A percentile compares a stretch with the other conserved stretches of the same genome.
These are phyloP conservation scores for Clarireedia hainanense DNA, from an alignment of 2,329 filamentous ascomycete genomes.

Conservation along the genomic window DNA sequence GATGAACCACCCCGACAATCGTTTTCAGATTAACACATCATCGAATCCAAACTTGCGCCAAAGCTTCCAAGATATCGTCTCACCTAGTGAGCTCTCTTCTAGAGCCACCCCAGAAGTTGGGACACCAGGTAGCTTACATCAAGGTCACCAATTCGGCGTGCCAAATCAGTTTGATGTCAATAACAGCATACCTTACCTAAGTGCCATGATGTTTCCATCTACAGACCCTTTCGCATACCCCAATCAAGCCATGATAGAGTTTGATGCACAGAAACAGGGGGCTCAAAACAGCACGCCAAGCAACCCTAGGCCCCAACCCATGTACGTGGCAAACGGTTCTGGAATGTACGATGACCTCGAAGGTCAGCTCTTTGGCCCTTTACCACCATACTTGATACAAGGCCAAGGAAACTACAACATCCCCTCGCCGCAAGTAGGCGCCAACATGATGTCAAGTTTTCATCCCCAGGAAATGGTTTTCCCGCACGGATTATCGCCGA, in stretches of 20 bases:
- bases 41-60: slow-evolving; percentile 25
- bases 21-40: slow-evolving; percentile 18
- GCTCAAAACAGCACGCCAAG: slow-evolving; percentile 8
- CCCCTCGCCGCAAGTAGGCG: slow-evolving; percentile 5
- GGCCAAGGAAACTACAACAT: slow-evolving; percentile 20
- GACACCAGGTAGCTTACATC: slow-evolving; percentile 15
- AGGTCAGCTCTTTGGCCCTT: slow-evolving; percentile 62
- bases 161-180: slow-evolving; percentile 30
- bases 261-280: slow-evolving; percentile 31
- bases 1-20: slow-evolving; percentile 11
- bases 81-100: slow-evolving; percentile 21
- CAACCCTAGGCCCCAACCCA: slow-evolving; percentile 10
- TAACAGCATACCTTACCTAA: slow-evolving; percentile 53
- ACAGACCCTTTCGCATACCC: slow-evolving; percentile 71
- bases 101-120: slow-evolving; percentile 23
- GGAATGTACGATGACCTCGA: slow-evolving; percentile 53
- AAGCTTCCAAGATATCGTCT: slow-evolving; percentile 23
- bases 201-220: slow-evolving; percentile 73
- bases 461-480: slow-evolving; percentile 17
- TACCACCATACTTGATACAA: slow-evolving; percentile 56
- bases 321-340: slow-evolving; percentile 23
- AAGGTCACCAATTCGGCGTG: slow-evolving; percentile 13
- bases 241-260: slow-evolving; percentile 63
- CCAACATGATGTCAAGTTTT: slow-evolving; percentile 13
- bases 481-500: slow-evolving; percentile 15